These are phyloP conservation scores for Mesotaenium endlicherianum DNA, from an alignment of 139 green algal species.

Conservation along the genomic window DNA sequence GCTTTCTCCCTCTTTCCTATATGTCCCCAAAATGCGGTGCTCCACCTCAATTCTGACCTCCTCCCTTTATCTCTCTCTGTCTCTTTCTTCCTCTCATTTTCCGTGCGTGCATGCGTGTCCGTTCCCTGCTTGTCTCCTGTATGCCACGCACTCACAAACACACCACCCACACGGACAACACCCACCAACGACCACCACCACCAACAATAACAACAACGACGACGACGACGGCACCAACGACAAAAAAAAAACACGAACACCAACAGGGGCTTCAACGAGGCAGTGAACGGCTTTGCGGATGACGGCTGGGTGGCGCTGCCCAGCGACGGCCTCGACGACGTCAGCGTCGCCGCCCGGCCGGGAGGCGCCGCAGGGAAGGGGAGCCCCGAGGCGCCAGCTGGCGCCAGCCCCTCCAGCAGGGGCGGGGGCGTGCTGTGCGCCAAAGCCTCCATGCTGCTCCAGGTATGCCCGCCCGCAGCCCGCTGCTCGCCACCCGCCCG, in stretches of 20 bases:
- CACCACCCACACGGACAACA: too few species aligned
- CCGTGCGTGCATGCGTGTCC: neutral
- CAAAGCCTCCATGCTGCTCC: slow-evolving; percentile 46
- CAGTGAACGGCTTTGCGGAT: slow-evolving; percentile 47
- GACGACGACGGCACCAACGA: too few species aligned
- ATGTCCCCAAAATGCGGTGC: too few species aligned
- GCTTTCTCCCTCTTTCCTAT: neutral
- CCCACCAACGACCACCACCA: too few species aligned
- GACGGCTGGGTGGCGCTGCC: slow-evolving; percentile 34
- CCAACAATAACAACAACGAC: too few species aligned
- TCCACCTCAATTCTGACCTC: too few species aligned
- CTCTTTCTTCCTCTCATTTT: neutral
- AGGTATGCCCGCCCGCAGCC: slow-evolving; percentile 30
- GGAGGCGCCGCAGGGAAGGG: neutral
- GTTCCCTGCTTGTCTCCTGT: neutral
- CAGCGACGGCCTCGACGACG: slow-evolving; percentile 48
- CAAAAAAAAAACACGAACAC: too few species aligned
- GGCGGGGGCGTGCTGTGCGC: slow-evolving; percentile 37
- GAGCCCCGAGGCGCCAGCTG: neutral
- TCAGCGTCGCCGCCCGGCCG: slow-evolving; percentile 31
- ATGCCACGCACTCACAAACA: too few species aligned
- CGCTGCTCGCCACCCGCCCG: too few species aligned
- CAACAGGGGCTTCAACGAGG: slow-evolving; percentile 49
- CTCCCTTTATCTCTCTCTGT: neutral
- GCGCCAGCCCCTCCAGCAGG: neutral